These are phyloP conservation scores for Thraustochytrium striatum DNA, from an alignment of 352 stramenopile genomes.

Conservation along the genomic window DNA sequence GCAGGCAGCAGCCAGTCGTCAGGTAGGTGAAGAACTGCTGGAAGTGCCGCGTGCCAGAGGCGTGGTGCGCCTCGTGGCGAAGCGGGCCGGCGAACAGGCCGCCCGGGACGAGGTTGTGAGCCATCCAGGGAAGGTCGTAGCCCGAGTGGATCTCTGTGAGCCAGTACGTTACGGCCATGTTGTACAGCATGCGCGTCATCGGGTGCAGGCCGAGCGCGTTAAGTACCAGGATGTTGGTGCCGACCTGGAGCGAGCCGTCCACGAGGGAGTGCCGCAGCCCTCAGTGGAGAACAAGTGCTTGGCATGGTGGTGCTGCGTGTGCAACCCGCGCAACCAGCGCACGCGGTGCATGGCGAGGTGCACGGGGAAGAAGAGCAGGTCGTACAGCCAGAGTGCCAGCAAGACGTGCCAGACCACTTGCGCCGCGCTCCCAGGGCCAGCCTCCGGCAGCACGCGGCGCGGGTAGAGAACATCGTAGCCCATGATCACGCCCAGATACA, in stretches of 20 bases:
- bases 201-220: conserved; percentile 52
- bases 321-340: conserved; percentile 32
- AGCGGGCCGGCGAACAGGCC: conserved; percentile 52
- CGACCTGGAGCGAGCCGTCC: conserved; percentile 55
- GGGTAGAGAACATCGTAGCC: conserved; percentile 45
- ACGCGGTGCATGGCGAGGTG: conserved; percentile 54
- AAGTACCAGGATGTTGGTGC: conserved; percentile 55
- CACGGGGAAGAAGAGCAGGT: conserved; percentile 55
- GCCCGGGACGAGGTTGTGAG: conserved; percentile 51
- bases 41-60: conserved; percentile 51
- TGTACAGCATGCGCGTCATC: conserved; percentile 53
- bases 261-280: conserved; percentile 57
- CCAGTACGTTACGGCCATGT: conserved; percentile 56
- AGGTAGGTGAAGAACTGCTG: conserved; percentile 59
- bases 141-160: conserved; percentile 55
- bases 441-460: conserved; percentile 35
- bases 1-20: no score
- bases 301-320: conserved; percentile 52
- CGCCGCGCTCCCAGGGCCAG: conserved; percentile 8
- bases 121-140: conserved; percentile 54
- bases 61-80: conserved; percentile 55
- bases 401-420: conserved; percentile 47
- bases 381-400: conserved; percentile 53
- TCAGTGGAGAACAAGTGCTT: conserved; percentile 51
- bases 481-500: conserved; percentile 9